phyloP scores from a whole-genome alignment of 2,329 filamentous ascomycete genomes.

The Xylaria sp. region DNA sequence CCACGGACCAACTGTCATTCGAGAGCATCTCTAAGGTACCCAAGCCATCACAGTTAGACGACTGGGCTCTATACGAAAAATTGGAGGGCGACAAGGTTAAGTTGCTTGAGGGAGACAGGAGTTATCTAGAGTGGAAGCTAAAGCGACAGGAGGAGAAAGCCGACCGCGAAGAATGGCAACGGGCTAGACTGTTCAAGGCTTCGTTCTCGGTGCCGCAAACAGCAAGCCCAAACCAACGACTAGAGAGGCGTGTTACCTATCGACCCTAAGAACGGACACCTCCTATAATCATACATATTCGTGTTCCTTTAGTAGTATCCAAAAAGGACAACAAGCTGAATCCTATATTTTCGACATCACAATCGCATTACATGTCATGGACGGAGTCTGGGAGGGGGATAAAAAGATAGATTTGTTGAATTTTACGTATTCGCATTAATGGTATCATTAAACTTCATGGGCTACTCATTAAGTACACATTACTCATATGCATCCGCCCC shows the following conservation, averaged over 20 bases:
- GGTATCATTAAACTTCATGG: constrained; percentile 42
- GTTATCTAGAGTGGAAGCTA: constrained; percentile 57
- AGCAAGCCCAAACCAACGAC: constrained; percentile 1
- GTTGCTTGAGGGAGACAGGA: constrained; percentile 53
- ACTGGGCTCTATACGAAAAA: constrained; percentile 64
- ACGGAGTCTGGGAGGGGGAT: background rate
- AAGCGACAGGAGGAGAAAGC: constrained; percentile 44
- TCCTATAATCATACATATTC: background rate
- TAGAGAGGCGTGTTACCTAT: constrained; percentile 10
- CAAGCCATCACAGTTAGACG: constrained; percentile 65
- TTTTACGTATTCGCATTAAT: constrained; percentile 33
- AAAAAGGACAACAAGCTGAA: constrained; percentile 3
- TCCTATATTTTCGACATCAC: background rate
- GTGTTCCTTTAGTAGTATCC: background rate
- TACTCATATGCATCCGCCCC: constrained; percentile 34
- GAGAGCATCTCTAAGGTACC: constrained; percentile 59
- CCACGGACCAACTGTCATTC: constrained; percentile 56
- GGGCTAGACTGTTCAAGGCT: constrained; percentile 37
- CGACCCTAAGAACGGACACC: constrained; percentile 1
- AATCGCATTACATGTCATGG: background rate
- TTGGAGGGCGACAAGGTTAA: constrained; percentile 58
- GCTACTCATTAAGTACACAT: constrained; percentile 45
- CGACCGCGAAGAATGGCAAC: constrained; percentile 45
- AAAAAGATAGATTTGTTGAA: background rate
- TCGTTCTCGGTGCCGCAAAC: constrained; percentile 28